Evolutionary conservation across 176 grass and related monocot genomes (phyloP).

Genomic region (Oryza rufipogon): DNA sequence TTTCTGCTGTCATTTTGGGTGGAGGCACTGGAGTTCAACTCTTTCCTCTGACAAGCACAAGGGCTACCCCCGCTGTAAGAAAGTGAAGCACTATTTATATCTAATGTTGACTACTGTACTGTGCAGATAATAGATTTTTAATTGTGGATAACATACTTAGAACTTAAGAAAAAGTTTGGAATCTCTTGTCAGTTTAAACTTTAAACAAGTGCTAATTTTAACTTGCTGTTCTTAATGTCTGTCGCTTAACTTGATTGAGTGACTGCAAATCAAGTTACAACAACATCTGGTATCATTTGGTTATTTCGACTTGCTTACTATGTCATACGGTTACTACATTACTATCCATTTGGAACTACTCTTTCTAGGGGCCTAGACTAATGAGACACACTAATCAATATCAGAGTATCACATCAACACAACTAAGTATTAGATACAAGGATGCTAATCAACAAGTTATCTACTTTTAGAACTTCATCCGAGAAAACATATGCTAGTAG

Average conservation of each 20-base stretch:
- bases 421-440: not conserved
- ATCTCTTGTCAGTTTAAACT: constrained; percentile 2
- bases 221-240: not conserved
- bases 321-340: not conserved
- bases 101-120: constrained; percentile 6
- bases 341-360: not conserved
- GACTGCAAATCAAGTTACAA: not conserved
- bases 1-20: constrained; percentile 74
- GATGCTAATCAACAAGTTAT: not conserved
- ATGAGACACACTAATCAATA: not conserved
- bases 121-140: not conserved
- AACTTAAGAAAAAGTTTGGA: not conserved
- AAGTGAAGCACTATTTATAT: constrained; percentile 26
- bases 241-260: not conserved
- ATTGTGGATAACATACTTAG: not conserved
- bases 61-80: constrained; percentile 74
- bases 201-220: not conserved
- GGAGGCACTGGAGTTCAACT: constrained; percentile 68
- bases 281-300: not conserved
- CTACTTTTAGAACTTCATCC: not conserved
- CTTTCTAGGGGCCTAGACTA: not conserved
- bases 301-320: not conserved
- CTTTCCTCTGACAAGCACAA: constrained; percentile 80
- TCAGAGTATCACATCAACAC: not conserved
- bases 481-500: not conserved